Evolutionary conservation across 768 basidiomycete genomes (phyloP).

Genomic region (Leccinum ochraceum): DNA sequence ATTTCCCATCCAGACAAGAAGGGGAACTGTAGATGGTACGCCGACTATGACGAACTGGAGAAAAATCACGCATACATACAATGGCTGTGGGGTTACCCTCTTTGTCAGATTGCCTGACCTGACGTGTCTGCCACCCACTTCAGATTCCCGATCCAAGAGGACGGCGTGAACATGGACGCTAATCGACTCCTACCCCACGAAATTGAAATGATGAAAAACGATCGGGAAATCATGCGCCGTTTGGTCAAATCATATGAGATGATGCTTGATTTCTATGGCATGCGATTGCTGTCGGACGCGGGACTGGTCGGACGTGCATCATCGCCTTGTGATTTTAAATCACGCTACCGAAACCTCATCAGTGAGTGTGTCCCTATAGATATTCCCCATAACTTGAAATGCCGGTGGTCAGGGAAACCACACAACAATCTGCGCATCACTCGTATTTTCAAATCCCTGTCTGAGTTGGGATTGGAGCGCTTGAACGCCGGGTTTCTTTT

Average conservation of each 20-base stretch:
- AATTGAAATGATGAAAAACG: constrained; percentile 53
- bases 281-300: constrained; percentile 58
- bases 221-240: constrained; percentile 48
- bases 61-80: constrained; percentile 73
- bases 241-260: constrained; percentile 62
- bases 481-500: constrained; percentile 68
- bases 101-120: background rate
- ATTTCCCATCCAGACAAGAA: background rate
- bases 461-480: constrained; percentile 66
- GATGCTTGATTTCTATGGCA: constrained; percentile 83
- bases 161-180: constrained; percentile 68
- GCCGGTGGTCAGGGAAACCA: constrained; percentile 47
- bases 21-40: constrained; percentile 54
- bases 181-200: constrained; percentile 71
- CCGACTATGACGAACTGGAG: constrained; percentile 63
- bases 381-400: background rate
- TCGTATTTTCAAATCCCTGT: constrained; percentile 74
- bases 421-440: constrained; percentile 80
- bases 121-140: background rate
- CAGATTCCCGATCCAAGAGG: constrained; percentile 74
- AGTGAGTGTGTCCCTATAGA: constrained; percentile 45
- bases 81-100: constrained; percentile 60
- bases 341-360: constrained; percentile 63
- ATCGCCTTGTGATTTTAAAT: constrained; percentile 49
- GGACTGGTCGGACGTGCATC: constrained; percentile 57